Conservation (phyloP, 2,329 filamentous ascomycete species). For the Penicillium italicum region DNA sequence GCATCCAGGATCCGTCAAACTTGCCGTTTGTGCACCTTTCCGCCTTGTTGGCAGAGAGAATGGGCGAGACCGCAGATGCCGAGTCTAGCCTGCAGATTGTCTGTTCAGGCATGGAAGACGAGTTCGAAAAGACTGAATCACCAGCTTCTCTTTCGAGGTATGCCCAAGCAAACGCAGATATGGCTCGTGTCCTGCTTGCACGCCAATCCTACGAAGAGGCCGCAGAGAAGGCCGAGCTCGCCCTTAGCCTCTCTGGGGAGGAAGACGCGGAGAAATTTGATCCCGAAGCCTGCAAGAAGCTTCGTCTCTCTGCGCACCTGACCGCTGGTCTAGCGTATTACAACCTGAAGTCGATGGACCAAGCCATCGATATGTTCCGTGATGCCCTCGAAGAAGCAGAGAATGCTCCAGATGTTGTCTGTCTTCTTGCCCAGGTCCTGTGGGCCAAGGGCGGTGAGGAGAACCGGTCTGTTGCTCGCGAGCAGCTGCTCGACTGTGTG, state of each 20-base stretch:
- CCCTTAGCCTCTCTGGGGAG: constrained; percentile 73
- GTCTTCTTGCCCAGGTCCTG: constrained; percentile 81
- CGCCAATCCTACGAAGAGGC: constrained; percentile 63
- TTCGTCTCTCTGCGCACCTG: constrained; percentile 78
- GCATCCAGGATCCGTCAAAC: constrained; percentile 66
- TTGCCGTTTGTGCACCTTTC: constrained; percentile 72
- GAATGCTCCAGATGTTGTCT: constrained; percentile 76
- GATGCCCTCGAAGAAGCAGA: constrained; percentile 72
- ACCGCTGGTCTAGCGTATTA: constrained; percentile 82
- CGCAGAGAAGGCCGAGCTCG: constrained; percentile 74
- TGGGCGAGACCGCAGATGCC: constrained; percentile 63
- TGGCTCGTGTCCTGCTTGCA: constrained; percentile 79
- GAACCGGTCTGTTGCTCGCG: constrained; percentile 71
- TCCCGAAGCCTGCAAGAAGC: constrained; percentile 61
- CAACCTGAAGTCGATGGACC: constrained; percentile 61
- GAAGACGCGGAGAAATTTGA: constrained; percentile 62
- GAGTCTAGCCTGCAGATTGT: constrained; percentile 62
- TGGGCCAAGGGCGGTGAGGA: constrained; percentile 81
- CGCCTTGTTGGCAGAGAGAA: constrained; percentile 77
- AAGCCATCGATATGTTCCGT: constrained; percentile 75
- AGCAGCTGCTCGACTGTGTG: constrained; percentile 75
- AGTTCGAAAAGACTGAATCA: constrained; percentile 83
- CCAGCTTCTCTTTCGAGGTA: constrained; percentile 68
- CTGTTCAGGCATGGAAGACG: constrained; percentile 67
- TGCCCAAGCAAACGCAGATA: constrained; percentile 78